These are phyloP conservation scores for Cadophora malorum DNA, from an alignment of 2,329 filamentous ascomycete genomes.

Conservation along the genomic window DNA sequence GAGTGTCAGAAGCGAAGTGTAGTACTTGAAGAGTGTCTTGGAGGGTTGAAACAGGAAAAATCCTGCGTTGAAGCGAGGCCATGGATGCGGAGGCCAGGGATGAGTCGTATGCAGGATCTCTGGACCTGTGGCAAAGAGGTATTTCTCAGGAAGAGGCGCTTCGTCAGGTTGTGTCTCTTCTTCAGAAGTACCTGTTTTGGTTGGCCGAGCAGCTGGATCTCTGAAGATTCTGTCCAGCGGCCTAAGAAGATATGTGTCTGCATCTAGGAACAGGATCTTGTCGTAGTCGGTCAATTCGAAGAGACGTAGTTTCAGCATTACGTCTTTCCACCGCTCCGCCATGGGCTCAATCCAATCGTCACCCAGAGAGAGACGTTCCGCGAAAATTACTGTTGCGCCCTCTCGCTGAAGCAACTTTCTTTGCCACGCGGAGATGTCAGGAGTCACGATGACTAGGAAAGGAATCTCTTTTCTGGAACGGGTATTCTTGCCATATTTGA, in stretches of 20 bases:
- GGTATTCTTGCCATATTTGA: constrained; percentile 45
- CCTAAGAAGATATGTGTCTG: constrained; percentile 45
- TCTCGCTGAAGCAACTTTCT: constrained; percentile 44
- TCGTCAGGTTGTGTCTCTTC: constrained; percentile 40
- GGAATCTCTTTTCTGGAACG: constrained; percentile 42
- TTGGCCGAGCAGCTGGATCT: constrained; percentile 32
- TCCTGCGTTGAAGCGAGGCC: constrained; percentile 48
- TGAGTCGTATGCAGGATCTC: constrained; percentile 48
- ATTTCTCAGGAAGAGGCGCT: constrained; percentile 43
- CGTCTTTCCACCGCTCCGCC: constrained; percentile 33
- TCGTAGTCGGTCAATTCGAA: constrained; percentile 46
- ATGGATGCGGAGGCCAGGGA: constrained; percentile 47
- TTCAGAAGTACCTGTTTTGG: constrained; percentile 6
- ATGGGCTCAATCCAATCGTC: constrained; percentile 44
- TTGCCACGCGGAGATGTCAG: constrained; percentile 39
- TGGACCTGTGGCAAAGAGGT: constrained; percentile 46
- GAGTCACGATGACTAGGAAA: constrained; percentile 46
- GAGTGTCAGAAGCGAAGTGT: constrained; percentile 47
- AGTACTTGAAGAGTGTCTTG: constrained; percentile 48
- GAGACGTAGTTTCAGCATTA: constrained; percentile 47
- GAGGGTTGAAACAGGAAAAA: constrained; percentile 51
- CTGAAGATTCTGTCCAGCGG: constrained; percentile 47
- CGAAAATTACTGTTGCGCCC: constrained; percentile 46
- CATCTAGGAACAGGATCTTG: constrained; percentile 48
- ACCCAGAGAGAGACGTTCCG: constrained; percentile 39